Evolutionary conservation across 352 stramenopile species (phyloP), one percentile per base, ranked within the genome.

Genomic region (Globisporangium irregulare): DNA sequence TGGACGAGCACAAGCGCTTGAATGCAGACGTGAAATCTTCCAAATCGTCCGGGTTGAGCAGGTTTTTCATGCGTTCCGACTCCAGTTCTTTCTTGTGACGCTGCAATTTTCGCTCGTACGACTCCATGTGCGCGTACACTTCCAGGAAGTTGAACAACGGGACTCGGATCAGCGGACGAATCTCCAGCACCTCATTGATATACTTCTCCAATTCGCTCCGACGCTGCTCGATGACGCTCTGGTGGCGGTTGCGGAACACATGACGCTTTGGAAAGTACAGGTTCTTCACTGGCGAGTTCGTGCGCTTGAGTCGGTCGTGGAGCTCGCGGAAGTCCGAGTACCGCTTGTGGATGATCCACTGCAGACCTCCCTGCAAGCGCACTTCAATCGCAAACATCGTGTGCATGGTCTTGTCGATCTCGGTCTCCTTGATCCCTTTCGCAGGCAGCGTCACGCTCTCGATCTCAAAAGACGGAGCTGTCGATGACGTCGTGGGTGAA

Each of bases 281-380:
- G 43, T 90, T 85, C 73, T 93, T 93, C 4, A 96, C 87, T 2
- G 81, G 69, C 27, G 77, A 74, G 64, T 82, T 96, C 12, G 86
- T 93, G 59, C 84, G 77, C 69, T 94, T 93, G 20, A 96, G 78
- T 0, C 86, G 72, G 57, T 96, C 89, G 62, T 96, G 87, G 8
- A 96, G 87, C 58, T 95, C 87, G 62, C 87, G 73, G 69, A 96
- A 96, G 65, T 96, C 89, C 69, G 87, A 95, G 75, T 96, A 96
- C 4, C 89, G 87, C 66, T 96, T 96, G 72, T 91, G 81, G 50
- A 93, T 94, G 69, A 93, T 89, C 89, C 89, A 96, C 66, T 92
- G 83, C n/a, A 95, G 75, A 4, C 86, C 84, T 34, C 84, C 85
- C 51, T 91, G 83, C 24, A 96, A 78, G 22, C 74, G 80, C 68